Conservation (phyloP, 768 basidiomycete genomes). For the Boletus tylopilopsis region DNA sequence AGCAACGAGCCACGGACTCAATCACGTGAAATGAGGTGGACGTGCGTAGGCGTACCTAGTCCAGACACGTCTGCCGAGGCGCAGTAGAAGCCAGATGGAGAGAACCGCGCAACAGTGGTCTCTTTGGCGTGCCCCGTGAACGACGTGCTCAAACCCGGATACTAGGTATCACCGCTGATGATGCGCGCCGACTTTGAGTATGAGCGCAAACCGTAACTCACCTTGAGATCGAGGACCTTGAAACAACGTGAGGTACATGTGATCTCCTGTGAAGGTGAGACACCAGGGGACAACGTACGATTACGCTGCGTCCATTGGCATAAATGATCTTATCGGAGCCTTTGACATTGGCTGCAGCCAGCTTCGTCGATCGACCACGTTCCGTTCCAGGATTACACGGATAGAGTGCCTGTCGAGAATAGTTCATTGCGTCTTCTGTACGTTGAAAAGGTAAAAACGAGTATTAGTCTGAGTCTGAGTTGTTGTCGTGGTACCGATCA, state of each 20-base stretch:
- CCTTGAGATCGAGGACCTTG: constrained; percentile 83
- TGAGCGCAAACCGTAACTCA: constrained; percentile 31
- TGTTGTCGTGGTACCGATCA: too few relatives aligned
- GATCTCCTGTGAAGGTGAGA: neutral
- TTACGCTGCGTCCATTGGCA: constrained; percentile 76
- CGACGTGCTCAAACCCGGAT: constrained; percentile 55
- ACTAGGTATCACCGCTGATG: constrained; percentile 38
- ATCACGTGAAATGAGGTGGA: neutral
- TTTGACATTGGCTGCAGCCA: constrained; percentile 55
- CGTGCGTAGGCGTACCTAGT: constrained; percentile 49
- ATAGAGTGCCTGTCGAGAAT: constrained; percentile 47
- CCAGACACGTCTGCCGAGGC: constrained; percentile 85
- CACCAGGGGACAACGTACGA: constrained; percentile 51
- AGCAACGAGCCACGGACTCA: neutral
- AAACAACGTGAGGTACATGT: neutral
- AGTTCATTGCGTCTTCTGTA: constrained; percentile 40
- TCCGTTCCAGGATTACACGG: constrained; percentile 68
- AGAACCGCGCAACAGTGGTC: constrained; percentile 85
- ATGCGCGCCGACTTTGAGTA: neutral
- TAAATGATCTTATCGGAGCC: constrained; percentile 73
- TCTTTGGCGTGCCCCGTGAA: constrained; percentile 83
- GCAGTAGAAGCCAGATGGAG: constrained; percentile 93
- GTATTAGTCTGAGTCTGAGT: too few relatives aligned
- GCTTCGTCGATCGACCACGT: constrained; percentile 68
- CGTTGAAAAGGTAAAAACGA: neutral